Base-by-base conservation (phyloP, 1,284 basidiomycete species). In the Apiotrichum domesticum region DNA sequence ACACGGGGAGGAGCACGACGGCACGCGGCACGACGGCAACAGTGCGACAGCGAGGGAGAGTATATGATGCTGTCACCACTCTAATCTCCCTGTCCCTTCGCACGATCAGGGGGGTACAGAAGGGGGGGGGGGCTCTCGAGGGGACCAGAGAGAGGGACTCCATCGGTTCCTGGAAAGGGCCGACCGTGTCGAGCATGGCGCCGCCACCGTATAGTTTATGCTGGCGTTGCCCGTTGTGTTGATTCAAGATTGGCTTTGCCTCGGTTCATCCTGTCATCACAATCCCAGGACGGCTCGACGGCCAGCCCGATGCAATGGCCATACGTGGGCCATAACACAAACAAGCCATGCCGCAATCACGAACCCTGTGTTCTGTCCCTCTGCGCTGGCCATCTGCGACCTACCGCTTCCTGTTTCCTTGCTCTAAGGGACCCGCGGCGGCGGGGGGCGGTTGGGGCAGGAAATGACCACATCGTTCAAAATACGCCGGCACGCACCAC, bases 261-360 rank as follows among this genome's bases (percentile, higher is more conserved):
- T 5, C 2, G 44, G n/a, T 45, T 15, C 43, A 44, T 44, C 21
- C 44, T 32, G 8, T 8, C 34, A 7, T 7, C 32, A 21, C 13
- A n/a, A 11, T 15, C 21, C 45, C 32, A 10, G 21, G 13, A 8
- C 13, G 37, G 37, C 37, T 39, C 13, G 37, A 8, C 13, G 37
- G 37, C 37, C 37, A 39, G 7, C 13, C 9, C 13, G 14, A 42
- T 42, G 11, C 6, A 42, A 13, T 6, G n/a, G 6, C n/a, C 10
- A 42, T 42, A 42, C 41, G 41, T 42, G 35, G 35, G 47, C 47
- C 35, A 21, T 21, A 35, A 49, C 46, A 35, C 15, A 35, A 35
- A 35, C 47, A 49, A 39, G 47, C 47, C 47, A 49, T 49, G 47
- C 37, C 47, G 47, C 47, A 49, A 49, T 49, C 47, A 5, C n/a